Percentiles rank a stretch among this genome's conserved stretches.
Evolutionary conservation across 805 yeast genomes (phyloP).

Genomic region (Spathaspora gorwiae): DNA sequence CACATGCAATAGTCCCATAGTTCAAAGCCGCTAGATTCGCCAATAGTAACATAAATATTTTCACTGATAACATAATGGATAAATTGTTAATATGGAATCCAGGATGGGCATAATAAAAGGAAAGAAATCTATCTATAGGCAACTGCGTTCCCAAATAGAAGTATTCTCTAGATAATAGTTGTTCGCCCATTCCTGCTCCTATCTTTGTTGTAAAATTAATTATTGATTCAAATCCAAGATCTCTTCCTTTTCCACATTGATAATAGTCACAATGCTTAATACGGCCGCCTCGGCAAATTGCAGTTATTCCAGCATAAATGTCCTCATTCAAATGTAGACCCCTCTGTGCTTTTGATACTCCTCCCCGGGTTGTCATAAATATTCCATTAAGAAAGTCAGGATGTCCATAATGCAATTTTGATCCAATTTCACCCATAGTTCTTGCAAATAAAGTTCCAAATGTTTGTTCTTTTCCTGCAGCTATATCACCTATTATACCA

Average conservation of each 20-base stretch:
- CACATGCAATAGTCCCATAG: slow-evolving; percentile 67
- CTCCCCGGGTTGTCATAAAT: slow-evolving; percentile 94
- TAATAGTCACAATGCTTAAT: slow-evolving; percentile 93
- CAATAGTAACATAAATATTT: slow-evolving; percentile 74
- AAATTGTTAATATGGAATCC: slow-evolving; percentile 92
- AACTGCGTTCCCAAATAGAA: slow-evolving; percentile 85
- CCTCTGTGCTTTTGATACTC: slow-evolving; percentile 90
- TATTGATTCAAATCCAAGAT: slow-evolving; percentile 88
- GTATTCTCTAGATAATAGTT: slow-evolving; percentile 85
- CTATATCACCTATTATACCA: slow-evolving; percentile 91
- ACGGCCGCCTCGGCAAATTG: slow-evolving; percentile 83
- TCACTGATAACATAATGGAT: slow-evolving; percentile 83
- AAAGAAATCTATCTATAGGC: slow-evolving; percentile 83
- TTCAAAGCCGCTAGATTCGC: slow-evolving; percentile 75
- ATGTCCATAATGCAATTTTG: slow-evolving; percentile 92
- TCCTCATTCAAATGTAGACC: slow-evolving; percentile 92
- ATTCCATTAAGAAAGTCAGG: slow-evolving; percentile 91
- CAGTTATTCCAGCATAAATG: slow-evolving; percentile 93
- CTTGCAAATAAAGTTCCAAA: slow-evolving; percentile 94
- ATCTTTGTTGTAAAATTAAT: slow-evolving; percentile 91
- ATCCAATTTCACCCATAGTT: slow-evolving; percentile 90
- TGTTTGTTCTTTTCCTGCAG: slow-evolving; percentile 96
- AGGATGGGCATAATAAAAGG: slow-evolving; percentile 95
- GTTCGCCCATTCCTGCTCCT: slow-evolving; percentile 99
- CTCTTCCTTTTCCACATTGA: slow-evolving; percentile 97